Evolutionary conservation across 1,284 basidiomycete genomes (phyloP), one percentile per base, ranked within the genome.

Genomic region (Xerocomus minutiporus): DNA sequence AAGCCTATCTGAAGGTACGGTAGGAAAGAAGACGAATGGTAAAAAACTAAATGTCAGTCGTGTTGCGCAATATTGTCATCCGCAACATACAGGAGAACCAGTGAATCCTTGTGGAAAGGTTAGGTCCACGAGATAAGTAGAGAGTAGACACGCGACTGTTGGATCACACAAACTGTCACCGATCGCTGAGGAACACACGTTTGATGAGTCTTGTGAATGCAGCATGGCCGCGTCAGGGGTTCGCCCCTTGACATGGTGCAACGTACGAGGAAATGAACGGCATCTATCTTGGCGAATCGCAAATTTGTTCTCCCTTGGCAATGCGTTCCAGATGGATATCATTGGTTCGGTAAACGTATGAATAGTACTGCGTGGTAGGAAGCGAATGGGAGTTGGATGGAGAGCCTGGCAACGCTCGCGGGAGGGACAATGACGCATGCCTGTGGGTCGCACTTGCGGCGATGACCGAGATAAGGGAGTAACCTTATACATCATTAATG

Each of bases 161-260:
- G 40, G 42, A 29, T 53, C 46, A 46, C 34, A n/a, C 20, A 38
- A 46, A 35, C 29, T 17, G 15, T 23, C 36, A 50, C 36, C 36
- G 50, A 52, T 60, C 45, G 50, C 32, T 42, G 13, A 46, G 12
- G 41, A 45, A 66, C 64, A 64, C 51, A 48, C 49, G 58, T 52
- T 62, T 57, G 58, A 54, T 52, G 64, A 49, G 50, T 46, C 44
- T 55, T 52, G 51, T 52, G 60, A 63, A 52, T 54, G 53, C 61
- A 54, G 51, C 63, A 54, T 62, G 59, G 63, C 63, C 50, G 52
- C 50, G 52, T 62, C 59, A 64, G 63, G 65, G 65, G 66, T 36
- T 46, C 29, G 11, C 12, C 61, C 64, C 57, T 50, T 66, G 54
- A 59, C 48, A 47, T 42, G 46, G 50, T 52, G 58, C 48, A 35